phyloP scores from a whole-genome alignment of 495 filamentous ascomycete genomes.

The Aspergillus bridgeri region DNA sequence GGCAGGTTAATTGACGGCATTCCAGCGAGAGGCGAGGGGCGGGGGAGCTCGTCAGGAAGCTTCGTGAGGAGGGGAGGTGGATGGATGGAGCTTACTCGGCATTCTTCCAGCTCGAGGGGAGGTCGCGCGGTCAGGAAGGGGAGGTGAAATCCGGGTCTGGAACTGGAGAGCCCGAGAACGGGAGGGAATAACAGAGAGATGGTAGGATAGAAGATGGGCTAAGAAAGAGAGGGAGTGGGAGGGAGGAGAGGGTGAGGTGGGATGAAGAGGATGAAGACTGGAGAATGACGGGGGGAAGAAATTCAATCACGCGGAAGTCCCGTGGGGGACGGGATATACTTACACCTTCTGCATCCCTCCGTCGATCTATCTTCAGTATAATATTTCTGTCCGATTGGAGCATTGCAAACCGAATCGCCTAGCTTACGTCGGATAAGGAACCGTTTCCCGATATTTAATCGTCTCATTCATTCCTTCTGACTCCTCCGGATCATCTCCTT shows the following conservation, averaged over 20 bases:
- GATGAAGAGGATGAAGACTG: neutral
- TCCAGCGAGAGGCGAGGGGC: too few relatives aligned
- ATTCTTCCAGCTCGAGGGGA: constrained; percentile 31
- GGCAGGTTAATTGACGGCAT: neutral
- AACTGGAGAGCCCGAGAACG: neutral
- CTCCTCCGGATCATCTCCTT: too few relatives aligned
- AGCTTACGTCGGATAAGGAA: too few relatives aligned
- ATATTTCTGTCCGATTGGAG: too few relatives aligned
- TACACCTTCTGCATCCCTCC: too few relatives aligned
- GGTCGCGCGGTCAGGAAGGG: constrained; percentile 25
- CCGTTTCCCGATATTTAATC: too few relatives aligned
- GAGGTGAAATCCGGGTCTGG: constrained; percentile 1
- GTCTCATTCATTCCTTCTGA: too few relatives aligned
- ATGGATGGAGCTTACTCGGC: constrained; percentile 35
- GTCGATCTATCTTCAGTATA: too few relatives aligned
- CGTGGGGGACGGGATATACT: too few relatives aligned
- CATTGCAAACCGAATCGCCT: too few relatives aligned
- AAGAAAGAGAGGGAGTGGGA: neutral
- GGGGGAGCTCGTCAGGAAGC: neutral
- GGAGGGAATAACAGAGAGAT: constrained; percentile 11
- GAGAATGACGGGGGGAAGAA: neutral
- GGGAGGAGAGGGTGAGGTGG: neutral
- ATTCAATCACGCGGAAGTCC: neutral
- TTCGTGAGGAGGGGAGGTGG: constrained; percentile 7
- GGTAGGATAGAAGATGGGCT: neutral